Evolutionary conservation across 2,329 filamentous ascomycete genomes (phyloP), one percentile per base, ranked within the genome.

Genomic region (Colletotrichum chrysophilum): DNA sequence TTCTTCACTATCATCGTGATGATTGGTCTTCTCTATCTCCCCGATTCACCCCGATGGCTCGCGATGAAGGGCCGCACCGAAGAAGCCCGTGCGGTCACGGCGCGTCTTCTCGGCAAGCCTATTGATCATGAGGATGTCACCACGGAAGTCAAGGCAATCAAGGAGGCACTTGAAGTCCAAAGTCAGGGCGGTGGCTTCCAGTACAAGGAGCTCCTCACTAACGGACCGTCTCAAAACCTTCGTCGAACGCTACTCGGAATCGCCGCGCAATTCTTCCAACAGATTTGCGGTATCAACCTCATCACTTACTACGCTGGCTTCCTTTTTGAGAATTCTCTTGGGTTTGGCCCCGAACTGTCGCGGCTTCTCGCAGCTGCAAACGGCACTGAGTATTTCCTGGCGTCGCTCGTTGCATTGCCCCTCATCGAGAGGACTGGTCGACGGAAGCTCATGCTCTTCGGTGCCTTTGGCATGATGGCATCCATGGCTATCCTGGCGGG

Each of bases 151-250:
- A 71, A 74, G 28, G 75, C 75, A 4, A 77, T 77, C n/a, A 73
- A 77, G 8, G 80, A 81, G 5, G 80, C 79, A 2, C 79, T 82
- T 3, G 80, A 81, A 26, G 79, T 80, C 72, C 74, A 79, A 70
- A 67, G 80, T 64, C 72, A 79, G 38, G 66, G 80, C 69, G 81
- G 76, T 76, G 65, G 74, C 18, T 76, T 76, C 34, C 79, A 66
- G 43, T 82, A 21, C 65, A 68, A 48, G 36, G 76, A 74, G 26
- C 74, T 78, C 13, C 56, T 93, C 79, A 92, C 91, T 2, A 87
- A 88, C 65, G 91, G 92, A 76, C 92, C 91, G 84, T 93, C 91
- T 0, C 92, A 94, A 83, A 91, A 93, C 80, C 90, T 93, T 84
- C 89, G 92, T 9, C 88, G 92, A 38, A 92, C 93, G 87, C 78